Base-by-base conservation (phyloP, 495 filamentous ascomycete species). In the Lophiostoma macrostomum region DNA sequence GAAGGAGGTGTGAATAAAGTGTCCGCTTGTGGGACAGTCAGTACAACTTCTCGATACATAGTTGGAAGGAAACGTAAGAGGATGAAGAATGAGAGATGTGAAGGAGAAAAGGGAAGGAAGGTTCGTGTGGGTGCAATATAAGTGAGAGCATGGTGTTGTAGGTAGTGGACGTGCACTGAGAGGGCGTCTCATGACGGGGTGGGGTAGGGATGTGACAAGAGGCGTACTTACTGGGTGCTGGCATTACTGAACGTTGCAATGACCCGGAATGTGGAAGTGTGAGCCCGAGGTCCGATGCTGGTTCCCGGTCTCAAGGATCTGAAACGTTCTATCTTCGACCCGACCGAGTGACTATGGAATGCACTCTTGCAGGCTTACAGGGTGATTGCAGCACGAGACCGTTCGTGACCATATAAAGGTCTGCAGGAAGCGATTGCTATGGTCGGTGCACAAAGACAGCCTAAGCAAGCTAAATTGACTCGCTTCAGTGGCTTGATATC, bases 221-320 rank as follows among this genome's bases (percentile, higher is more conserved):
- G 31, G 47, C 25, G 29, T 23, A 63, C 60, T 63, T 63, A 63
- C 60, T 58, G 49, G 60, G 27, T 36, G 38, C 50, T 53, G 60
- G 54, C 60, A 63, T 63, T 20, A 63, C 60, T 63, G 43, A 49
- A 44, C 52, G 59, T 62, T 62, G 49, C 59, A 58, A 38, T 54
- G 35, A 54, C 53, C 47, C 32, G 59, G 59, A 62, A 62, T 62
- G 59, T 58, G 59, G 46, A 43, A 39, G 46, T 51, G 24, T 14
- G 59, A 62, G 48, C 28, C 52, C 58, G 58, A 61, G 58, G 52
- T 12, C 53, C 41, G 59, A 44, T 40, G 53, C 22, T 57, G 48
- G 59, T 34, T 42, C 59, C 59, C 48, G 35, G 53, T 57, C 58
- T 61, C 53, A 58, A 58, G 31, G 48, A 49, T 62, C 59, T 62